Conservation (phyloP, 805 yeast genomes). For the Wickerhamomyces xylosicus region DNA sequence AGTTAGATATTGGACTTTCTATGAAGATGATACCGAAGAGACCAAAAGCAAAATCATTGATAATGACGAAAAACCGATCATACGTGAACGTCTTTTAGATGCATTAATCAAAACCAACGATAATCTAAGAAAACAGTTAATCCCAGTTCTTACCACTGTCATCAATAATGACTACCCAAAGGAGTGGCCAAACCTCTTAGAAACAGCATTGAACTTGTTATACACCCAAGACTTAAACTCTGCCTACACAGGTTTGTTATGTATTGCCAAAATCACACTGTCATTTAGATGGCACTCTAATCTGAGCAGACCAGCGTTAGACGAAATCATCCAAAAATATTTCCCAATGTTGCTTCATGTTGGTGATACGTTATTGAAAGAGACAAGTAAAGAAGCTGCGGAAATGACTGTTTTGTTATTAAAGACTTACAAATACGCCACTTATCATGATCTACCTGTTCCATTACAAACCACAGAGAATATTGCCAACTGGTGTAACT, state of each 20-base stretch:
- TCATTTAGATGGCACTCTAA: constrained; percentile 65
- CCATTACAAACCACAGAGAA: constrained; percentile 44
- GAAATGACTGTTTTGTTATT: constrained; percentile 68
- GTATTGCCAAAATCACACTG: constrained; percentile 61
- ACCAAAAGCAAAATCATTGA: constrained; percentile 28
- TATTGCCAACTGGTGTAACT: constrained; percentile 59
- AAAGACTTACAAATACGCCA: constrained; percentile 70
- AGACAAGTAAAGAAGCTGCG: constrained; percentile 37
- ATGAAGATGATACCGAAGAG: constrained; percentile 20
- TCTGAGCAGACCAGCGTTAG: constrained; percentile 40
- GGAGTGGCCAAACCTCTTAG: constrained; percentile 45
- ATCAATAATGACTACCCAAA: constrained; percentile 39
- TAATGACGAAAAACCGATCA: constrained; percentile 61
- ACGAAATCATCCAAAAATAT: constrained; percentile 40
- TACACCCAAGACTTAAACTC: constrained; percentile 30
- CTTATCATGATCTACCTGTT: constrained; percentile 62
- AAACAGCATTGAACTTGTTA: constrained; percentile 35
- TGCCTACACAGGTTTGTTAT: constrained; percentile 56
- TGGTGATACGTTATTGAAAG: constrained; percentile 42
- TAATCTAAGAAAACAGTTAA: constrained; percentile 29
- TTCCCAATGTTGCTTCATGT: constrained; percentile 60
- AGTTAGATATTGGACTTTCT: constrained; percentile 45
- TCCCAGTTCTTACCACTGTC: constrained; percentile 44
- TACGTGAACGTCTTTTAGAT: constrained; percentile 58
- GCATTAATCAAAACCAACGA: constrained; percentile 44